A percentile compares a stretch with the other conserved stretches of the same genome.
Conservation (phyloP, 179 eudicot genomes). For the Silene vulgaris region DNA sequence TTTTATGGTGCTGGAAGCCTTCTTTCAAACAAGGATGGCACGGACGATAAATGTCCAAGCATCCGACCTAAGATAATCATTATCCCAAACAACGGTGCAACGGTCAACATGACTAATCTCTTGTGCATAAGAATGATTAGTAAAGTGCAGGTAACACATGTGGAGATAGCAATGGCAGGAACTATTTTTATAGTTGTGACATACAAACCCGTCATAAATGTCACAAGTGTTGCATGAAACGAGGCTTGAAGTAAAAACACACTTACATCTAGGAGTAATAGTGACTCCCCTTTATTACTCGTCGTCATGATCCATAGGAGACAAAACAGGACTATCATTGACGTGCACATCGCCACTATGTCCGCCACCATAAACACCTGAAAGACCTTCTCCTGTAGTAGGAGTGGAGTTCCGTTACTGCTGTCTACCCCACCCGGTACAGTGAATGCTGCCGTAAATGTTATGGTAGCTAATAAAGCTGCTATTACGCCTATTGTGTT, state of each 20-base stretch:
- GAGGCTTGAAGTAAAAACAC: constrained; percentile 3
- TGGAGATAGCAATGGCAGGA: constrained; percentile 17
- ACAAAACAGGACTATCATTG: constrained; percentile 22
- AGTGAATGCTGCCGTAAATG: constrained; percentile 21
- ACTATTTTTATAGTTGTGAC: not conserved
- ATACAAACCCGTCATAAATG: constrained; percentile 18
- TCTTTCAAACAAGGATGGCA: no score
- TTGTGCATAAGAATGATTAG: constrained; percentile 18
- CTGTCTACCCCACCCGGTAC: constrained; percentile 20
- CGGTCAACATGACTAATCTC: not conserved
- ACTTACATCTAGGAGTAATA: constrained; percentile 19
- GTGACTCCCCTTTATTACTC: not conserved
- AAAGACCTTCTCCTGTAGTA: constrained; percentile 4
- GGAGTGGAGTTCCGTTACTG: constrained; percentile 14
- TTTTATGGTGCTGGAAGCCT: no score
- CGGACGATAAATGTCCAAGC: not conserved
- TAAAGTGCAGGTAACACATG: not conserved
- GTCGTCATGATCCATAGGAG: constrained; percentile 25
- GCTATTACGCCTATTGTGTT: constrained; percentile 21
- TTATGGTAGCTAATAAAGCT: constrained; percentile 23
- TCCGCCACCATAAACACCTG: constrained; percentile 23
- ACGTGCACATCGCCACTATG: constrained; percentile 21
- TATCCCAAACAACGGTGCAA: not conserved
- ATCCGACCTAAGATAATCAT: not conserved
- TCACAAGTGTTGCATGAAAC: constrained; percentile 19